Evolutionary conservation across 2,329 filamentous ascomycete genomes (phyloP).

Genomic region (Pseudogymnoascus sp.): DNA sequence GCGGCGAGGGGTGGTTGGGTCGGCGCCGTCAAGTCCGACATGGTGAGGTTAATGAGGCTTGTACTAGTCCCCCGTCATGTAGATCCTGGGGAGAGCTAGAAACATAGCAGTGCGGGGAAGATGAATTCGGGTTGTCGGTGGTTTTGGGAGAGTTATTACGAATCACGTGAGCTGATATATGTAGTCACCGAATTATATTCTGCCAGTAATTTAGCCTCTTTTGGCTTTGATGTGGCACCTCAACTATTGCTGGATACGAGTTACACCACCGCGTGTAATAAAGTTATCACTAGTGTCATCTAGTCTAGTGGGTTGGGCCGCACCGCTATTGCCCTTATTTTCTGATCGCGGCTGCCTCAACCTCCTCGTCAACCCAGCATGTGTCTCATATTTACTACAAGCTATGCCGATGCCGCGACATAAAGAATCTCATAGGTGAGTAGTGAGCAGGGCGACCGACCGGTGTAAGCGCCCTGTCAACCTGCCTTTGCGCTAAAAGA

Average conservation of each 20-base stretch:
- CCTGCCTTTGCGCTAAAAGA: not conserved
- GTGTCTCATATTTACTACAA: not conserved
- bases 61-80: not conserved
- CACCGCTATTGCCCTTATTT: not conserved
- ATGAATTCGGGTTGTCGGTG: not conserved
- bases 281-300: not conserved
- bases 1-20: not conserved
- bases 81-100: not conserved
- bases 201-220: not conserved
- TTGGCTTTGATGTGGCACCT: not conserved
- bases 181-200: not conserved
- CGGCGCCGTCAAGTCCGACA: not conserved
- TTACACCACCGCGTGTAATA: not conserved
- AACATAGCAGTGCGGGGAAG: not conserved
- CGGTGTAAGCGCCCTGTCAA: not conserved
- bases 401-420: not conserved
- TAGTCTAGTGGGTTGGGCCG: not conserved
- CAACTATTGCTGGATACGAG: not conserved
- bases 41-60: not conserved
- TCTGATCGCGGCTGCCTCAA: not conserved
- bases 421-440: not conserved
- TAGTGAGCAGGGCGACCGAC: not conserved
- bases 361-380: not conserved
- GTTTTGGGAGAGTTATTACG: not conserved
- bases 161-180: not conserved